Base-by-base conservation (phyloP, 306 rosid genomes). In the Ormosia semicastrata region DNA sequence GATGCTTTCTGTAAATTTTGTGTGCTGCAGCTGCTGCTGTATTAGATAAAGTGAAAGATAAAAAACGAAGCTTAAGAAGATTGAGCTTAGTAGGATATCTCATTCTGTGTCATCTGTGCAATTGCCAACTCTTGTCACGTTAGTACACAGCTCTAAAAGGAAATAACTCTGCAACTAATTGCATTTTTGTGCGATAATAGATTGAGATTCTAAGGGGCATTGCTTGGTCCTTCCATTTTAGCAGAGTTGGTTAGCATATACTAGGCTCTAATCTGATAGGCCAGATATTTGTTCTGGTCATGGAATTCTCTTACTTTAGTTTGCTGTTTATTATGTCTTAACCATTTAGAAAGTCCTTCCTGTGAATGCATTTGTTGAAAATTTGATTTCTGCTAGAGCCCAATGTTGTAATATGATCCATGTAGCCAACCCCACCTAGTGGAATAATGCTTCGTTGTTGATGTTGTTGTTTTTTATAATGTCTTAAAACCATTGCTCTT, bases 171-270 rank as follows among this genome's bases (percentile, higher is more conserved):
- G 57, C 11, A 43, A 60, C 15, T 43, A 33, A 43, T 57, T 73
- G 40, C 40, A 11, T 11, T 70, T 71, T 24, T 71, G 59, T 3
- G 75, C 0, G 44, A 30, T 49, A 30, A 14, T 30, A 34, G 75
- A 70, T 70, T 70, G 62, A n/a, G 59, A 47, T 70, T 70, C 76
- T 6, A 39, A 74, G 68, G 68, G 56, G 36, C 14, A 7, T 59
- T 43, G 34, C 58, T 46, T 75, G 46, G 4, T 0, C 34, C 33
- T 75, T 59, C 46, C 41, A n/a, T 30, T 77, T 50, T 4, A 4
- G 14, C 36, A 8, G 32, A 76, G 80, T 33, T 43, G 18, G 37
- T 6, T 69, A 47, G 76, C 60, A 14, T 71, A 36, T 64, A 14
- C 46, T 71, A 7, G 40, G 7, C 46, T 70, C 6, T 47, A 46